Evolutionary conservation across 2,329 filamentous ascomycete genomes (phyloP), one percentile per base, ranked within the genome.

Genomic region (Penicillium aurantiogriseum): DNA sequence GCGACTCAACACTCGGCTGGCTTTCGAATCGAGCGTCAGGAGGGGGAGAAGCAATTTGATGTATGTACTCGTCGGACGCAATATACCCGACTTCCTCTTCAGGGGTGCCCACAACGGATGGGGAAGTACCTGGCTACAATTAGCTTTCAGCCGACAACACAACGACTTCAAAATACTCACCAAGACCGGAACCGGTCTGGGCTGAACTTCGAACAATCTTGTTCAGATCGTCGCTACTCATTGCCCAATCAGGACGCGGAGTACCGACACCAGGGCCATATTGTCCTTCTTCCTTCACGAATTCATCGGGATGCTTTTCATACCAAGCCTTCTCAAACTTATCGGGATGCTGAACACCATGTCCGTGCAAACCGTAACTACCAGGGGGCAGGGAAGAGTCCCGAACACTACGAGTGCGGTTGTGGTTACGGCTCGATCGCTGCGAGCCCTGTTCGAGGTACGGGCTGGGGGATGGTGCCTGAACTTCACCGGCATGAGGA

Each of bases 241-340:
- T 84, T 55, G 91, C 90, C 78, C 89, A 95, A 70, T 94, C 89
- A 38, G 84, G 84, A 49, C 85, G 80, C 31, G 83, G 83, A 49
- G 82, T 83, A 55, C 81, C 80, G 58, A 85, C 80, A 35, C 81
- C 82, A 40, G 82, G 80, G 51, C 80, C 82, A 68, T 88, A 88
- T 62, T 83, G 81, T 42, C 83, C 85, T 63, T 92, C 90, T 74
- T 93, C 91, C 71, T 88, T 86, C 54, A 84, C 81, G 31, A 88
- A 80, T 64, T 85, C 83, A 44, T 97, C 90, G 0, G 93, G 93
- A 69, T 96, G 92, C 76, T 94, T 97, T 68, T 91, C 86, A 70
- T 94, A 95, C 83, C 96, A 97, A 27, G 90, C 89, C 77, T 90
- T 90, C 68, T 96, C 91, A 40, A 97, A 90, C 71, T 88, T 91